Evolutionary conservation across 169 alveolate genomes (phyloP), one percentile per base, ranked within the genome.

Genomic region (Theileria annulata): DNA sequence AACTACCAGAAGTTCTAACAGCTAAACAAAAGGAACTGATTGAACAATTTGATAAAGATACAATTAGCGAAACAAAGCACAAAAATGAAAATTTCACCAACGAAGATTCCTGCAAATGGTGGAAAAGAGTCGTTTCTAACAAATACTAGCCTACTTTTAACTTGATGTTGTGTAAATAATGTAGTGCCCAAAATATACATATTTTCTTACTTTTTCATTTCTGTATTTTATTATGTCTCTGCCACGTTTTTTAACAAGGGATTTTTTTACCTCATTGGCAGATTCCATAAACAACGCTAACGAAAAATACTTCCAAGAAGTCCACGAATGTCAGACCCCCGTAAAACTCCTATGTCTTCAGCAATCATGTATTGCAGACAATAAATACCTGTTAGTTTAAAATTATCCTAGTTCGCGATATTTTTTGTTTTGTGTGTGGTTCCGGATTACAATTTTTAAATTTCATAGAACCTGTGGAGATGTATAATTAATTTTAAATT

Each of bases 11-110:
- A 49, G 60, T 59, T 48, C 79, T 88, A 69, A 80, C 93, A 4
- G 81, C 75, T 10, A 74, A 87, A 64, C 94, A 90, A 77, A 77
- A 80, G 75, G 92, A 90, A 64, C 62, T 90, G 51, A 86, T 90
- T 19, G 92, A 87, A 58, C 93, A 90, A 78, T 90, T 90, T 71
- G 91, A 90, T 47, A 42, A 58, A 66, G 88, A 81, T 25, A 81
- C 60, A n/a, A 15, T 69, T 17, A 19, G 21, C 3, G 71, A 56
- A 15, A 5, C 54, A 35, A 27, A 56, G 21, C 0, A 27, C 10
- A 19, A 70, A 3, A 27, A 35, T 28, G 62, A 62, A 13, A 15
- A 28, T n/a, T 42, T 13, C 17, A 17, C 30, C 2, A 58, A 49
- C 13, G 85, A 49, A 12, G 82, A 63, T 10, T 64, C 27, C 23